phyloP scores from a whole-genome alignment of 2,329 filamentous ascomycete species.

The Colletotrichum limetticola region DNA sequence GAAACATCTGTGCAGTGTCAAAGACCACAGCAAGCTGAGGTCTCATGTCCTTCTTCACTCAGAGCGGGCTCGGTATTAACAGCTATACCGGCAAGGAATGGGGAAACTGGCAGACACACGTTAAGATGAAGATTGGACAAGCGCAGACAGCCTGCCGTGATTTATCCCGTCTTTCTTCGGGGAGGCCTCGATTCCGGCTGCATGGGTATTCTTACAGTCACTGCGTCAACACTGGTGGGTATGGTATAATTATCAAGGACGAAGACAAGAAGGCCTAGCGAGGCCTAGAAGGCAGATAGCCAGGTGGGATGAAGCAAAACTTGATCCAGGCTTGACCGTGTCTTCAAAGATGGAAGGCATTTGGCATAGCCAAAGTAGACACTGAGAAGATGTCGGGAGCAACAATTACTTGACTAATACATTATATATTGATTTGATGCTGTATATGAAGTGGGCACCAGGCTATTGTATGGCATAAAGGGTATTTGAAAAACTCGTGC shows the following conservation, averaged over 20 bases:
- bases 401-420: neutral
- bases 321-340: neutral
- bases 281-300: neutral
- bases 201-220: neutral
- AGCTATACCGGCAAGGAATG: too few species aligned
- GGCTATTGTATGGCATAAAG: slow-evolving; percentile 6
- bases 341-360: neutral
- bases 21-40: too few species aligned
- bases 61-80: too few species aligned
- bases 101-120: too few species aligned
- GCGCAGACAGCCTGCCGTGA: neutral
- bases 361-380: neutral
- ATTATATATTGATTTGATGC: slow-evolving; percentile 27
- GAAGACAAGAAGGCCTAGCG: neutral
- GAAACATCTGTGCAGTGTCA: too few species aligned
- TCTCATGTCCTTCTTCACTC: too few species aligned
- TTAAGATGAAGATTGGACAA: too few species aligned
- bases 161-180: too few species aligned
- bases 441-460: neutral
- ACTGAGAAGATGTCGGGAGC: neutral
- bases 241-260: neutral
- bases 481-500: slow-evolving; percentile 25
- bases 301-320: neutral
- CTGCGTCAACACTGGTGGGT: neutral
- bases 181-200: too few species aligned